Base-by-base conservation (phyloP, 2,329 filamentous ascomycete species). In the Blastomyces emzantsi region DNA sequence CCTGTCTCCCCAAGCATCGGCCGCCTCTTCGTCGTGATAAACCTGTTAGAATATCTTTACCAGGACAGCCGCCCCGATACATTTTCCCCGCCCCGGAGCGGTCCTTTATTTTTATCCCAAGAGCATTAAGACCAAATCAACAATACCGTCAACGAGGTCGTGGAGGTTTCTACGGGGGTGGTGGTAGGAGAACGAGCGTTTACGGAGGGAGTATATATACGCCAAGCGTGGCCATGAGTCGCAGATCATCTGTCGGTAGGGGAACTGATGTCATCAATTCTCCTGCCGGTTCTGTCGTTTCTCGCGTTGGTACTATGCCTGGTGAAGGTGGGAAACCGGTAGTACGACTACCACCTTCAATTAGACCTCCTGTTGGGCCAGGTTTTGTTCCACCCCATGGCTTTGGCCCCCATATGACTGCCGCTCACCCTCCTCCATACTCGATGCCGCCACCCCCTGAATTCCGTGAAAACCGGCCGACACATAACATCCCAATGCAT, bases 51-150 rank as follows among this genome's bases (percentile, higher is more conserved):
- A 90, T 99, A 69, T 97, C 92, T 9, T 81, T 99, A 52, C 93
- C 94, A 1, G 83, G 89, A 36, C 84, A 89, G 67, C 81, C 86
- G 15, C 90, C 91, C 45, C 86, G 90, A 66, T 97, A 97, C 75
- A 92, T 97, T 65, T 96, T 94, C 76, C 94, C 94, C 6, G 89
- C 92, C 1, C 82, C 85, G 57, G 92, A 97, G 70, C 83, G 94
- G 67, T 97, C 94, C 0, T 99, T 99, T 75, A 96, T 97, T 70
- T 99, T 99, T 77, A 99, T 99, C 65, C 94, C 94, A 15, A 85
- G 94, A 68, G 93, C 93, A 13, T 84, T 97, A 79, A 86, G 94
- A 69, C 94, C 94, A 17, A 97, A 96, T 73, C 92, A 96, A 74
- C 90, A 96, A 68, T 82, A 81, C 54, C 81, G 85, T 63, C 83